phyloP scores from a whole-genome alignment of 352 stramenopile species.

The Phytophthora aleatoria region DNA sequence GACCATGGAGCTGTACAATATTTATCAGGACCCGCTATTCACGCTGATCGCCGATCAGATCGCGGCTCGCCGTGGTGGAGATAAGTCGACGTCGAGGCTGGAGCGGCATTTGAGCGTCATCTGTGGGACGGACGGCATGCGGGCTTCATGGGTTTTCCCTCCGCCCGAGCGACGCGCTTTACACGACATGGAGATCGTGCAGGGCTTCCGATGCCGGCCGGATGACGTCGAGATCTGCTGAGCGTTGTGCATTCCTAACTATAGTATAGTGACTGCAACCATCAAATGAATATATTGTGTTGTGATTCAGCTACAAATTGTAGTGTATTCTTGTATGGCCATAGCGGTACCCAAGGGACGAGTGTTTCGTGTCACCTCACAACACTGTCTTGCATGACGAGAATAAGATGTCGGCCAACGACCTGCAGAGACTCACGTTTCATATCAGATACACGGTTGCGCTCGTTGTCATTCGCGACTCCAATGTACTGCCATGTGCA shows the following conservation, averaged over 20 bases:
- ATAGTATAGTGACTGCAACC: too few species aligned
- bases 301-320: too few species aligned
- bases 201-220: conserved; percentile 43
- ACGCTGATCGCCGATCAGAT: conserved; percentile 62
- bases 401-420: conserved; percentile 59
- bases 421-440: conserved; percentile 69
- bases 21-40: conserved; percentile 63
- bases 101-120: conserved; percentile 79
- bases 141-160: conserved; percentile 68
- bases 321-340: conserved; percentile 68
- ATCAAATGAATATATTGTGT: too few species aligned
- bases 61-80: conserved; percentile 50
- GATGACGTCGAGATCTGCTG: conserved; percentile 40
- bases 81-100: conserved; percentile 64
- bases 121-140: conserved; percentile 75
- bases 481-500: conserved; percentile 39
- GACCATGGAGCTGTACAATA: conserved; percentile 80
- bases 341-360: conserved; percentile 78
- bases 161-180: conserved; percentile 44
- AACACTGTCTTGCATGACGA: conserved; percentile 81
- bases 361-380: conserved; percentile 70
- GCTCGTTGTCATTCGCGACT: conserved; percentile 83
- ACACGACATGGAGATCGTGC: conserved; percentile 68
- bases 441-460: conserved; percentile 81
- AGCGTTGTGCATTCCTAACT: not conserved